Conservation (phyloP, 2,329 filamentous ascomycete species). For the Juglanconis oblonga region DNA sequence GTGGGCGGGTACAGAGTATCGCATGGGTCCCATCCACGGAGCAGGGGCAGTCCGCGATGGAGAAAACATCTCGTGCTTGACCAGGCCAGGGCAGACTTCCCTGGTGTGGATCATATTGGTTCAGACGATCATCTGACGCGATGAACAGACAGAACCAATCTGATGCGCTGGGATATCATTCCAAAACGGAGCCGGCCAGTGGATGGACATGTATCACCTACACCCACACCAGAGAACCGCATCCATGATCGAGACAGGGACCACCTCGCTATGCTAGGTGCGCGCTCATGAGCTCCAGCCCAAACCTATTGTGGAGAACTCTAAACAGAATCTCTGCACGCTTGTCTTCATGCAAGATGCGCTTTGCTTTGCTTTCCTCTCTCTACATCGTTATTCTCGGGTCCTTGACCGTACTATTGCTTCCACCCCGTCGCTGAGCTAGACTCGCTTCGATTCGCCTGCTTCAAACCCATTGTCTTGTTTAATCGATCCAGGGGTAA, state of each 20-base stretch:
- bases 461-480: constrained; percentile 10
- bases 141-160: constrained; percentile 35
- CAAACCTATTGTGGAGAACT: constrained; percentile 32
- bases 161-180: constrained; percentile 32
- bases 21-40: constrained; percentile 9
- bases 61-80: constrained; percentile 18
- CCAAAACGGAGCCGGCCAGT: constrained; percentile 25
- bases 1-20: neutral
- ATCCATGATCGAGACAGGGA: constrained; percentile 25
- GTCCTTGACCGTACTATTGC: neutral
- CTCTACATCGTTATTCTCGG: constrained; percentile 18
- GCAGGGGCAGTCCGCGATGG: constrained; percentile 1
- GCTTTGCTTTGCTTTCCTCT: constrained; percentile 27
- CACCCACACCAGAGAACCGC: constrained; percentile 22
- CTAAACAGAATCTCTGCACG: constrained; percentile 25
- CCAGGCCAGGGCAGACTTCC: constrained; percentile 28
- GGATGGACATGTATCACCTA: constrained; percentile 18
- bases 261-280: constrained; percentile 20
- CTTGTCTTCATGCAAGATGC: constrained; percentile 32
- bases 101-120: constrained; percentile 37
- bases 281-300: constrained; percentile 25
- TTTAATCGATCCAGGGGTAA: constrained; percentile 15
- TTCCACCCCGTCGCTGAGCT: constrained; percentile 21
- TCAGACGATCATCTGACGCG: constrained; percentile 39
- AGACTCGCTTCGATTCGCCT: constrained; percentile 23